These are phyloP conservation scores for Aspergillus luchuensis DNA, from an alignment of 2,329 filamentous ascomycete genomes.

Conservation along the genomic window DNA sequence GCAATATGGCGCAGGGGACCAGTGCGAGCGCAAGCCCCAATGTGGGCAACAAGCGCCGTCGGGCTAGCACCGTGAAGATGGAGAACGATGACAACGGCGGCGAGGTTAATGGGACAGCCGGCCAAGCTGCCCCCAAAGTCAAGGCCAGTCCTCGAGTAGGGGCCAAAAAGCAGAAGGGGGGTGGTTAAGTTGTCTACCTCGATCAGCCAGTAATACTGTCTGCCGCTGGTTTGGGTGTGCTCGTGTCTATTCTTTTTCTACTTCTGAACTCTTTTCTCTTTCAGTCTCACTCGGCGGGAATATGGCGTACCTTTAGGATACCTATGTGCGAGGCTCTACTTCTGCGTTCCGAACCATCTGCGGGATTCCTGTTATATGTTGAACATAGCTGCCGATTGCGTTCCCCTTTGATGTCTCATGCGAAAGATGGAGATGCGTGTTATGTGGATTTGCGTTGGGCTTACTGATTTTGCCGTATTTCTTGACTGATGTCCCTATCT, in stretches of 20 bases:
- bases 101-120: conserved; percentile 53
- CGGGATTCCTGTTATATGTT: conserved; percentile 15
- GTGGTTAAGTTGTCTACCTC: conserved; percentile 26
- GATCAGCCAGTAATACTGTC: conserved; percentile 13
- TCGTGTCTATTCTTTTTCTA: conserved; percentile 12
- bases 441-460: not conserved
- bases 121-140: conserved; percentile 43
- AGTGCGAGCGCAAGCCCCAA: conserved; percentile 66
- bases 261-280: conserved; percentile 11
- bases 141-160: conserved; percentile 51
- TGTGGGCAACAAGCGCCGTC: conserved; percentile 60
- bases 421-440: not conserved
- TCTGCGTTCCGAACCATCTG: conserved; percentile 18
- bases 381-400: conserved; percentile 28
- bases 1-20: conserved; percentile 51
- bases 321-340: conserved; percentile 24
- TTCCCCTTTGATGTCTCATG: conserved; percentile 11
- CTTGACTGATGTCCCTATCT: conserved; percentile 14
- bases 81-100: conserved; percentile 55
- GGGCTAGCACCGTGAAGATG: conserved; percentile 61
- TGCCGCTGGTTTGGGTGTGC: not conserved
- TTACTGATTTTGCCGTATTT: conserved; percentile 11
- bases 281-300: conserved; percentile 28
- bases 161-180: conserved; percentile 51
- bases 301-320: conserved; percentile 36